Conservation (phyloP, 495 filamentous ascomycete genomes). For the Acidomyces sp. region DNA sequence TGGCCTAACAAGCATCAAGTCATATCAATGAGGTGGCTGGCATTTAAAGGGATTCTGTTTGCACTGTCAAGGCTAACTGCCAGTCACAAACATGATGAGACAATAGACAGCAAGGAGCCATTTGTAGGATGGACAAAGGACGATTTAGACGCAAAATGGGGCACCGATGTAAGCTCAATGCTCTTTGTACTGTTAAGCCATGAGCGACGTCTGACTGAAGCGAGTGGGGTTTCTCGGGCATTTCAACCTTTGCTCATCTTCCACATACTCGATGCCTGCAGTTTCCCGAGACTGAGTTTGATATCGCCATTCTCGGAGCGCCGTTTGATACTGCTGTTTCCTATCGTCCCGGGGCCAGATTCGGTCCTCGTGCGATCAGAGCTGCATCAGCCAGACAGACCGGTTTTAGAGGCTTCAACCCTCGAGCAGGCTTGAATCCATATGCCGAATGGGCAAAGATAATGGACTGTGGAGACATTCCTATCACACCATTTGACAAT, state of each 20-base stretch:
- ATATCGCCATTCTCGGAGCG: slow-evolving; percentile 70
- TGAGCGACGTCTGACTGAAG: not conserved
- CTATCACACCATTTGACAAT: slow-evolving; percentile 69
- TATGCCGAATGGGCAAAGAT: slow-evolving; percentile 60
- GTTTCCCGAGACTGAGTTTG: slow-evolving; percentile 50
- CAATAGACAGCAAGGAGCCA: slow-evolving; percentile 8
- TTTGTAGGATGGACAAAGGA: slow-evolving; percentile 20
- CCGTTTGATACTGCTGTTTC: slow-evolving; percentile 75
- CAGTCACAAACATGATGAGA: slow-evolving; percentile 6
- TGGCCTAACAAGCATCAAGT: no score
- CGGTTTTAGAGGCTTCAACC: slow-evolving; percentile 62
- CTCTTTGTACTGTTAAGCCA: not conserved
- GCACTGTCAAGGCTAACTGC: not conserved
- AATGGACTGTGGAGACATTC: slow-evolving; percentile 73
- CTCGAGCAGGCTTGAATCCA: slow-evolving; percentile 63
- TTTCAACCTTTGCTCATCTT: slow-evolving; percentile 69
- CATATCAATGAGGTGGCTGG: no score
- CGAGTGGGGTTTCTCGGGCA: slow-evolving; percentile 48
- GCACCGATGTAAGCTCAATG: slow-evolving; percentile 14
- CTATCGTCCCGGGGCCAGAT: slow-evolving; percentile 70
- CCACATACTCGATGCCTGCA: slow-evolving; percentile 61
- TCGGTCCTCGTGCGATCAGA: slow-evolving; percentile 71
- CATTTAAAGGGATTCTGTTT: no score
- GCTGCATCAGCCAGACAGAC: slow-evolving; percentile 63
- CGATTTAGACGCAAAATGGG: slow-evolving; percentile 21